Evolutionary conservation across 306 rosid genomes (phyloP).

Genomic region (Cucumis sativus): Cucumber_9930_V3 NC_026659.2:9592001-9592500

Average conservation of each 20-base stretch:
- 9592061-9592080: no score
- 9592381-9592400: background rate
- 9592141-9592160: no score
- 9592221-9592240: no score
- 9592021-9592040: background rate
- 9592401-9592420: conserved; percentile 63
- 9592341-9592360: background rate
- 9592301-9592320: background rate
- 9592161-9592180: no score
- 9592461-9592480: conserved; percentile 56
- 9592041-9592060: no score
- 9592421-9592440: conserved; percentile 52
- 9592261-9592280: background rate
- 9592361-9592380: background rate
- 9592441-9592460: conserved; percentile 57
- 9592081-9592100: no score
- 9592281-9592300: background rate
- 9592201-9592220: no score
- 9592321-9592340: background rate
- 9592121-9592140: no score
- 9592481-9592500: conserved; percentile 60
- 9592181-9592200: no score
- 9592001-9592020: background rate
- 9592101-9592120: no score
- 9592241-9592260: background rate